These are phyloP conservation scores for Geosmithia putterillii DNA, from an alignment of 2,329 filamentous ascomycete species.

Conservation along the genomic window DNA sequence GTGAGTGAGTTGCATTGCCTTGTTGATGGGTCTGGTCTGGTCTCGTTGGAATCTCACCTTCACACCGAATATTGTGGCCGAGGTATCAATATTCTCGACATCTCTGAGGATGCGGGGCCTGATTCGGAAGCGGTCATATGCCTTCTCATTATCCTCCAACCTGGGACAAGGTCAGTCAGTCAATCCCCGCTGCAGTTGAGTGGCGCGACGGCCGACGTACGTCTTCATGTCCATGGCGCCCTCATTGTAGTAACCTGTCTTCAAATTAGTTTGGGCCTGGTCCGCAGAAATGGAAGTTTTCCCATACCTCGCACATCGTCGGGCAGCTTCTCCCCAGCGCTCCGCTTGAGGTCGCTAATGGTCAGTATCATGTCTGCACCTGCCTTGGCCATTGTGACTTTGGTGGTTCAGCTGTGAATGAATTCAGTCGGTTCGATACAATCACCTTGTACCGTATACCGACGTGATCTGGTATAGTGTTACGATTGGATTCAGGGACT, in stretches of 20 bases:
- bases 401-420: neutral
- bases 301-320: neutral
- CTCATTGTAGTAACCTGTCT: slow-evolving; percentile 42
- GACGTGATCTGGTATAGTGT: no score
- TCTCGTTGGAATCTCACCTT: no score
- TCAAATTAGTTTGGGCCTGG: neutral
- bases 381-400: neutral
- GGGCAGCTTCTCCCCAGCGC: neutral
- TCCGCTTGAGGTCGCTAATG: neutral
- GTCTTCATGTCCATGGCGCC: slow-evolving; percentile 35
- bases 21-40: no score
- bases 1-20: no score
- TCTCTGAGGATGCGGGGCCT: slow-evolving; percentile 19
- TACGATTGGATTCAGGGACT: no score
- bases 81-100: slow-evolving; percentile 10
- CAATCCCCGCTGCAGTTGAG: neutral
- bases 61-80: slow-evolving; percentile 9
- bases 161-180: slow-evolving; percentile 21
- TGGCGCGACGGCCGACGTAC: slow-evolving; percentile 2
- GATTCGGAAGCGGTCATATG: slow-evolving; percentile 37
- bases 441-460: no score
- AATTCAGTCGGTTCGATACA: no score
- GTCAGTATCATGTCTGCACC: neutral
- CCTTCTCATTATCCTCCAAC: slow-evolving; percentile 37
- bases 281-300: neutral